These are phyloP conservation scores for Amaranthus cruentus DNA, from an alignment of 148 eudicot genomes.

Conservation along the genomic window DNA sequence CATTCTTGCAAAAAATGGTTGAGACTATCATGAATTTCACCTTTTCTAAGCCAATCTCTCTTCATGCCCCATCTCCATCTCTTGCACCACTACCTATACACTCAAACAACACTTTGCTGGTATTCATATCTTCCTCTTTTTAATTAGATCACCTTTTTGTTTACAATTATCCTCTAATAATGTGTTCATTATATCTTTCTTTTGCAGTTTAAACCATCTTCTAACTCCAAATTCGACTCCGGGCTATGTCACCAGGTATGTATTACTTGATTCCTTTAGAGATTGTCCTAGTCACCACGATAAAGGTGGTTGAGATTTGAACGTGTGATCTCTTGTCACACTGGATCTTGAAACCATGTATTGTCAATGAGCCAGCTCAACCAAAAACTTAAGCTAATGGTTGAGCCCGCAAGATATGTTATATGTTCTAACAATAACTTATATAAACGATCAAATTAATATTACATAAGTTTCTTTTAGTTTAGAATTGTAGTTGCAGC, in stretches of 20 bases:
- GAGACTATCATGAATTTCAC: slow-evolving; percentile 45
- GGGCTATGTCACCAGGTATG: slow-evolving; percentile 41
- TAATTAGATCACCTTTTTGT: neutral
- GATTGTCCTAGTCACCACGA: too few species aligned
- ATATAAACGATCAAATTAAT: too few species aligned
- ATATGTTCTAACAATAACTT: too few species aligned
- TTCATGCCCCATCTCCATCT: slow-evolving; percentile 19
- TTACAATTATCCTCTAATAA: neutral
- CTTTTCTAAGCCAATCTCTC: slow-evolving; percentile 35
- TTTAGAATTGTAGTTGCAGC: too few species aligned
- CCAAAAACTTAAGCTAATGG: too few species aligned
- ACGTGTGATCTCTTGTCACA: too few species aligned
- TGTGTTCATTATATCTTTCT: neutral
- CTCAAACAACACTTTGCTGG: slow-evolving; percentile 29
- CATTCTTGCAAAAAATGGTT: slow-evolving; percentile 29
- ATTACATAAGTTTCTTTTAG: too few species aligned
- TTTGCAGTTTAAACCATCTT: slow-evolving; percentile 49
- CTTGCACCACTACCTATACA: slow-evolving; percentile 22
- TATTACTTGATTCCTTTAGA: neutral
- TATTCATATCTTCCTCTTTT: neutral
- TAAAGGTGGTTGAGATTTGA: too few species aligned
- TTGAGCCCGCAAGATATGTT: too few species aligned
- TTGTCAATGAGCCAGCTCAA: too few species aligned
- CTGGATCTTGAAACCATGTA: too few species aligned
- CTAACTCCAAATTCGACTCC: slow-evolving; percentile 36